Base-by-base conservation (phyloP, 345 rosid species). In the Erysimum cheiranthoides region DNA sequence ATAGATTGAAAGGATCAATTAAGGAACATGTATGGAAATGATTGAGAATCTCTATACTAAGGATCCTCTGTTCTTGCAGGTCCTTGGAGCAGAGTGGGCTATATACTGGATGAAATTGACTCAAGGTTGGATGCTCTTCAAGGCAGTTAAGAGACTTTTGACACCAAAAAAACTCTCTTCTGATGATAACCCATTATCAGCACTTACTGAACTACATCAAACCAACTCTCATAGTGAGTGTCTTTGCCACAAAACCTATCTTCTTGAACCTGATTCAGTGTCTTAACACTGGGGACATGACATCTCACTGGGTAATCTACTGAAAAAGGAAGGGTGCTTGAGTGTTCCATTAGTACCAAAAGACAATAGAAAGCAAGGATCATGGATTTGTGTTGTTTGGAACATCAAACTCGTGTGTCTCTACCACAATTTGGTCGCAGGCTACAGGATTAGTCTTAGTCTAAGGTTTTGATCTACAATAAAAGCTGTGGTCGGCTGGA, bases 121-220 rank as follows among this genome's bases (percentile, higher is more conserved):
- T 88, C 97, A 17, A 94, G 94, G 18, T 80, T 94, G 78, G 97
- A 92, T 74, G 81, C 87, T 16, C 88, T 93, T 42, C 78, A 69
- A 82, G 80, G 94, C 97, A 31, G 97, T 91, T 67, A 93, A 93
- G 66, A 90, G 88, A 36, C 83, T 88, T 72, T 84, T 93, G 84
- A 87, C 92, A 9, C 84, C 88, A 11, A 82, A 82, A 82, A 46
- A 94, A 90, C 81, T 87, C 97, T 40, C 85, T 94, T 68, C 65
- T 94, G 81, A 89, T 92, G 92, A 90, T 92, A 53, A 92, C 93
- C 10, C 96, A 94, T 70, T 94, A 90, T 85, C 84, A 84, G 56
- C 79, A 89, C 16, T 89, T 93, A 40, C 56, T 93, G 66, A 90
- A 90, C 51, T 80, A 87, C 83, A 87, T 94, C 52, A 68, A 85